These are phyloP conservation scores for Umbelopsis ramanniana DNA, from an alignment of 192 early-diverging fungal genomes.

Conservation along the genomic window DNA sequence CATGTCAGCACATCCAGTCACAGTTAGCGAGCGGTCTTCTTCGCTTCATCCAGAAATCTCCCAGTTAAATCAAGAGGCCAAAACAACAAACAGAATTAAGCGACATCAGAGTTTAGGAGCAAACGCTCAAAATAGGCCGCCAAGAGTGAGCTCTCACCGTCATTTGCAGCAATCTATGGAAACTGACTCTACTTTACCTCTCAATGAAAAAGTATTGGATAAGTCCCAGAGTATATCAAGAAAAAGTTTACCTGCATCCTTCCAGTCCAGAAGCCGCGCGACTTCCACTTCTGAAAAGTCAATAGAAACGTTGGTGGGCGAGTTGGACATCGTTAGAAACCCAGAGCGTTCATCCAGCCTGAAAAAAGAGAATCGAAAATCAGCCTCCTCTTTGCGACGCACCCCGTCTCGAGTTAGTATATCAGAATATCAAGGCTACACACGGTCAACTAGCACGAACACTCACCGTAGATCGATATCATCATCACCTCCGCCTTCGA, in stretches of 20 bases:
- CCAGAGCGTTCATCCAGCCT: not conserved
- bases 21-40: not conserved
- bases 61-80: not conserved
- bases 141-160: constrained; percentile 1
- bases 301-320: not conserved
- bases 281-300: not conserved
- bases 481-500: constrained; percentile 27
- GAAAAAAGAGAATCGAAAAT: constrained; percentile 1
- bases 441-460: constrained; percentile 1
- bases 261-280: not conserved
- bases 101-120: constrained; percentile 11
- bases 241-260: constrained; percentile 10
- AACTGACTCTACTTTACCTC: not conserved
- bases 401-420: constrained; percentile 43
- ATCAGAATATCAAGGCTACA: constrained; percentile 34
- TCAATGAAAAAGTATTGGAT: not conserved
- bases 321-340: not conserved
- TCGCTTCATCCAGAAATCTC: not conserved
- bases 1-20: not conserved
- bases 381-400: not conserved
- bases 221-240: not conserved
- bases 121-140: not conserved
- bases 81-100: not conserved
- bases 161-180: not conserved
- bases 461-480: constrained; percentile 19